Conservation (phyloP, 768 basidiomycete species). For the Trametes cubensis region DNA sequence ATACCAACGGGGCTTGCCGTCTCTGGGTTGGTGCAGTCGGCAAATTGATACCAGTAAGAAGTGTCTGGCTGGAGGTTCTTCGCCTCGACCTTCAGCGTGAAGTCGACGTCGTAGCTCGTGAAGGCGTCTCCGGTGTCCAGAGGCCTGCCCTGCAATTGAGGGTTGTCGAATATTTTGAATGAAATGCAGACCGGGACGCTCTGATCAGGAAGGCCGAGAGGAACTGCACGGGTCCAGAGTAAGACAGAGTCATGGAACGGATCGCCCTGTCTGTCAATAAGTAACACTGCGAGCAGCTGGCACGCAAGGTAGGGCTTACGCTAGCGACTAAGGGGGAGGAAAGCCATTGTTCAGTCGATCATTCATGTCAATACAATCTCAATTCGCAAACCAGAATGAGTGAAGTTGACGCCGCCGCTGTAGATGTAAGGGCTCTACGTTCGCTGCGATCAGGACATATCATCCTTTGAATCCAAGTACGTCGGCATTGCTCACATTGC, state of each 20-base stretch:
- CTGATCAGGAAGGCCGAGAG: conserved; percentile 44
- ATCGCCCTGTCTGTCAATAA: conserved; percentile 44
- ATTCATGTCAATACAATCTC: neutral
- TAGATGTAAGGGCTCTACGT: conserved; percentile 48
- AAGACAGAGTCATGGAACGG: conserved; percentile 56
- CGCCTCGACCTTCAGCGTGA: conserved; percentile 64
- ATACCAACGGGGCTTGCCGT: conserved; percentile 50
- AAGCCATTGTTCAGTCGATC: neutral
- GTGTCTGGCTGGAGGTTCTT: conserved; percentile 51
- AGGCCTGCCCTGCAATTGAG: conserved; percentile 38
- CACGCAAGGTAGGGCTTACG: conserved; percentile 33
- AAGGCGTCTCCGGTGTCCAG: conserved; percentile 52
- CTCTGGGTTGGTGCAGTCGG: conserved; percentile 52
- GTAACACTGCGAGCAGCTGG: no score
- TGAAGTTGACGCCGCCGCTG: conserved; percentile 53
- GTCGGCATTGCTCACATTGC: conserved; percentile 41
- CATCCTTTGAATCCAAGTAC: neutral
- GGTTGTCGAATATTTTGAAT: conserved; percentile 46
- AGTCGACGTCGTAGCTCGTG: conserved; percentile 60
- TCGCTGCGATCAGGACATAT: neutral
- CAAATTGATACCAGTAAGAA: conserved; percentile 57
- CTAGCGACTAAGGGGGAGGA: conserved; percentile 44
- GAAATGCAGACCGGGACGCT: conserved; percentile 56
- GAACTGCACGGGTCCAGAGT: conserved; percentile 59
- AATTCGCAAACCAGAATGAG: conserved; percentile 46